Base-by-base conservation (phyloP, 2,329 filamentous ascomycete genomes). In the Trichoderma asperellum region DNA sequence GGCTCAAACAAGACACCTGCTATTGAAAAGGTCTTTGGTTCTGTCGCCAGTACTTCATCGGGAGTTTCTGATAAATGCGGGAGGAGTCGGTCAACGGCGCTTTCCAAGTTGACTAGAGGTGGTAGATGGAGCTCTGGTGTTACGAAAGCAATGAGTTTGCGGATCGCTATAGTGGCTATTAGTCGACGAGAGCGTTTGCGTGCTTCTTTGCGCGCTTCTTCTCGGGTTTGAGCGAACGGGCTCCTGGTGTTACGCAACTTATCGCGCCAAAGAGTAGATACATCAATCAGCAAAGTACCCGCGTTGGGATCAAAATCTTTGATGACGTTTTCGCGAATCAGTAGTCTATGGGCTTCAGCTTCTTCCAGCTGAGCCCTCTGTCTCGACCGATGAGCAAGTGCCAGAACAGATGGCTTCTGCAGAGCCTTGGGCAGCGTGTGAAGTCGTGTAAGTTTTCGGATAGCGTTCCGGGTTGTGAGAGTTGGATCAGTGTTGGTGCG, bases 391-490 rank as follows among this genome's bases (percentile, higher is more conserved):
- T 82, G 76, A 0, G 90, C 83, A 62, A 96, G 80, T 0, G 81
- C 79, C 2, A 95, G 79, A 5, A 97, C 83, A 0, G 88, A 83
- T 0, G 85, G 81, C 67, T 89, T 88, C 71, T 87, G 87, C 2
- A 98, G 80, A 0, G 94, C 93, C 11, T 77, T 78, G 0, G 96
- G 95, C 4, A 98, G 81, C 2, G 78, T 75, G 69, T 89, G 80
- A 5, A 85, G 79, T 32, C 83, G 80, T 24, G 87, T 84, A 55
- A 97, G 78, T 77, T 91, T 82, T 37, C 95, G 88, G 47, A 97
- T 83, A 0, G 95, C 89, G 75, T 99, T 99, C 47, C 96, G 88
- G 56, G 85, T 80, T 0, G 96, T 97, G 70, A 96, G 81, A 0
- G 90, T 93, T 10, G 84, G 85, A 74, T 97, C 91, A 18, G 83